Conservation (phyloP, 2,329 filamentous ascomycete genomes). For the Xylaria sp. region DNA sequence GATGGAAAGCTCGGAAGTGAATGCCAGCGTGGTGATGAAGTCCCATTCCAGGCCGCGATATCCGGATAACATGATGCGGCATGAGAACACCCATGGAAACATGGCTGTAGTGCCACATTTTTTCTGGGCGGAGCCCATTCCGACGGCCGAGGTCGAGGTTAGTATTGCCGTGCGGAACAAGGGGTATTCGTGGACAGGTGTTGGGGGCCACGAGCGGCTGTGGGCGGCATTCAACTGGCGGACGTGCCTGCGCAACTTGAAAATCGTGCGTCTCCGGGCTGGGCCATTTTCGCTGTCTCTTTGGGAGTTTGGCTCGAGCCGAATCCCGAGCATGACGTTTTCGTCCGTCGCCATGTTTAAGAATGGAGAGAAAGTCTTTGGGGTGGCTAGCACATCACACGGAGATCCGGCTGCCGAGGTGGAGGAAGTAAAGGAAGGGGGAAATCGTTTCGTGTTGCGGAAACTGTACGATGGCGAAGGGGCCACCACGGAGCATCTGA, state of each 20-base stretch:
- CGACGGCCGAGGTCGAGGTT: conserved; percentile 18
- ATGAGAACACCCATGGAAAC: neutral
- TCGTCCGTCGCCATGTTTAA: too few species aligned
- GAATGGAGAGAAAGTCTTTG: too few species aligned
- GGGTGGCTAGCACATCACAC: too few species aligned
- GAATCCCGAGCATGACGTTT: too few species aligned
- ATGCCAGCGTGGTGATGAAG: conserved; percentile 26
- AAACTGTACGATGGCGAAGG: too few species aligned
- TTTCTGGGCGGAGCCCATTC: conserved; percentile 32
- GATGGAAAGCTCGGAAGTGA: conserved; percentile 19
- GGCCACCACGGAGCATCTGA: too few species aligned
- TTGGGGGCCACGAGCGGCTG: conserved; percentile 34
- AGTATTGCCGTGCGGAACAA: conserved; percentile 17
- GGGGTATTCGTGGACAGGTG: conserved; percentile 24
- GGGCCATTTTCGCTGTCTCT: too few species aligned
- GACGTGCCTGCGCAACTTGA: conserved; percentile 15
- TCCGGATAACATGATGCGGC: conserved; percentile 15
- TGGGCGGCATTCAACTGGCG: conserved; percentile 34
- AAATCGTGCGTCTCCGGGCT: neutral
- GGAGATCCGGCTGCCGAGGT: too few species aligned
- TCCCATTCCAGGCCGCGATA: conserved; percentile 28
- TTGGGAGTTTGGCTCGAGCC: too few species aligned
- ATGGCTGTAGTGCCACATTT: conserved; percentile 26
- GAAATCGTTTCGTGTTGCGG: too few species aligned
- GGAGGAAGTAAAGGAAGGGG: too few species aligned